These are phyloP conservation scores for Drechslera avenae DNA, from an alignment of 2,329 filamentous ascomycete genomes.

Conservation along the genomic window DNA sequence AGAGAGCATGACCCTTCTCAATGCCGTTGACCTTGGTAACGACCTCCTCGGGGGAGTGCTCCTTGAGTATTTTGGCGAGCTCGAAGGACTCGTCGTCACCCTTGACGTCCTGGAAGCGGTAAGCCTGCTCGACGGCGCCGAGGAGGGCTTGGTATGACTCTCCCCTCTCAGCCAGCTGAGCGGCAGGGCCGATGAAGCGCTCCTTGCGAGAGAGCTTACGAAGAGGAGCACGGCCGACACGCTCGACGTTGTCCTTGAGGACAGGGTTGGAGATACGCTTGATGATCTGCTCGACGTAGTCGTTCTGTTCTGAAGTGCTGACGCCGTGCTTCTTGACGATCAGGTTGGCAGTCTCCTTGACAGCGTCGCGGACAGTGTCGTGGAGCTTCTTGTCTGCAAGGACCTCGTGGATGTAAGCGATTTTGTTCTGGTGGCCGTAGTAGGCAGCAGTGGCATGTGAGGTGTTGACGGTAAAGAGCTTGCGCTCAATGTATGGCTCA, in stretches of 20 bases:
- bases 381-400: conserved; percentile 81
- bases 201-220: conserved; percentile 95
- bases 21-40: conserved; percentile 83
- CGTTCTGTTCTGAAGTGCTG: conserved; percentile 72
- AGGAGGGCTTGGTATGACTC: conserved; percentile 75
- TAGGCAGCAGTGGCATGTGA: conserved; percentile 95
- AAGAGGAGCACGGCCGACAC: conserved; percentile 91
- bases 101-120: conserved; percentile 93
- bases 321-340: conserved; percentile 90
- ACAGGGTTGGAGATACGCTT: conserved; percentile 91
- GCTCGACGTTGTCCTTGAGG: conserved; percentile 89
- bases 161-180: conserved; percentile 82
- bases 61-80: conserved; percentile 83
- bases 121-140: conserved; percentile 84
- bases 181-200: conserved; percentile 90
- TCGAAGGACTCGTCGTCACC: conserved; percentile 88
- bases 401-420: conserved; percentile 87
- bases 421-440: conserved; percentile 85
- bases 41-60: conserved; percentile 73
- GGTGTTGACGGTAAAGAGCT: conserved; percentile 99
- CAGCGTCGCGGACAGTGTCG: conserved; percentile 75
- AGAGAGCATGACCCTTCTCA: conserved; percentile 76
- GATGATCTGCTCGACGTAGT: conserved; percentile 92
- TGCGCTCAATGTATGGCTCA: conserved; percentile 95
- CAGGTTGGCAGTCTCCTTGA: conserved; percentile 83